Conservation (phyloP, 441 rosid species). For the Lepidium campestre region DNA sequence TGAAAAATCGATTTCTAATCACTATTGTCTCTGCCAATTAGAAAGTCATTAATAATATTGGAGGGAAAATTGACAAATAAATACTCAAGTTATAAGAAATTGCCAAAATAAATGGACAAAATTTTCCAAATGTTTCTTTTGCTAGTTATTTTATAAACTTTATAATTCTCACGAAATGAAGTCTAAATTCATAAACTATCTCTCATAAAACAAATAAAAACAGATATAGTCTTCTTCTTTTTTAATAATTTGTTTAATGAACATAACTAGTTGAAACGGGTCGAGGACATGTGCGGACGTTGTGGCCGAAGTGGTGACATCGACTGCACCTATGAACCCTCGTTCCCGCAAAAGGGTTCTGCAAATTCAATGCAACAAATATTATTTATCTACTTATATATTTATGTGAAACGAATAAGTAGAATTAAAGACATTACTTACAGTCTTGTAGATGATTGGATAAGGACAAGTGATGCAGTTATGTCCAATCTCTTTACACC, state of each 20-base stretch:
- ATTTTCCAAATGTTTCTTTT: too few species aligned
- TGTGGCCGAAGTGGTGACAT: slow-evolving; percentile 8
- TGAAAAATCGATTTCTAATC: too few species aligned
- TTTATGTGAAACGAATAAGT: not conserved
- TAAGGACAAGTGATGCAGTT: slow-evolving; percentile 9
- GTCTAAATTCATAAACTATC: too few species aligned
- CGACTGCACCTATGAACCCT: not conserved
- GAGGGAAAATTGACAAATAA: too few species aligned
- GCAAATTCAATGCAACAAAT: not conserved
- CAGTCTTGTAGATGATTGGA: slow-evolving; percentile 3
- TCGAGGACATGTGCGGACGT: not conserved
- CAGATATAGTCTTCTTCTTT: not conserved
- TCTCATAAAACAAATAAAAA: too few species aligned
- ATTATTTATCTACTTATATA: not conserved
- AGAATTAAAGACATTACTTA: not conserved
- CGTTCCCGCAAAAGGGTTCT: not conserved
- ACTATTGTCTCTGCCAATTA: too few species aligned
- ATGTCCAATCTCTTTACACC: slow-evolving; percentile 17
- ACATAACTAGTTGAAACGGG: not conserved
- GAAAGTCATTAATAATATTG: too few species aligned
- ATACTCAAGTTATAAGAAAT: too few species aligned
- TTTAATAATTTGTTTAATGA: not conserved
- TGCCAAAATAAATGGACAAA: too few species aligned
- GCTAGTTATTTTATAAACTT: too few species aligned
- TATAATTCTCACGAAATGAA: too few species aligned